A percentile compares a stretch with the other conserved stretches of the same genome.
Conservation (phyloP, 2,329 filamentous ascomycete genomes). For the Davidsoniella australis region DNA sequence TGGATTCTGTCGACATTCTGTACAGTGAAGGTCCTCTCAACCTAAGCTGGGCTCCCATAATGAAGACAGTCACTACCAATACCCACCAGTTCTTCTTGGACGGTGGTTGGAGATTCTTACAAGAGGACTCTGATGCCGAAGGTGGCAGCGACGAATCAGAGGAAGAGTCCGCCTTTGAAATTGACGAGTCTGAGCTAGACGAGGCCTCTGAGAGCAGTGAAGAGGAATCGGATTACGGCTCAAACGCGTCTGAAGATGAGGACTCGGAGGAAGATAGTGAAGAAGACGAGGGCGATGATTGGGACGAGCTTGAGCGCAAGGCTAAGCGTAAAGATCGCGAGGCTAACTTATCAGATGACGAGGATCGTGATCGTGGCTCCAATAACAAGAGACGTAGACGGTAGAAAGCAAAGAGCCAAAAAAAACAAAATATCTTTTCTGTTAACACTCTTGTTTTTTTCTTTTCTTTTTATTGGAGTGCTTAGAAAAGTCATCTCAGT, state of each 20-base stretch:
- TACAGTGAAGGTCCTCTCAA: conserved; percentile 91
- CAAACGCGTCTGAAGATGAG: conserved; percentile 69
- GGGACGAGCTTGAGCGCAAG: conserved; percentile 89
- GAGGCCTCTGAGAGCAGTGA: conserved; percentile 60
- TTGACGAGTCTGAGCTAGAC: conserved; percentile 71
- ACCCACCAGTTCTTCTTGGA: conserved; percentile 91
- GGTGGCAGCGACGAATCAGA: conserved; percentile 53
- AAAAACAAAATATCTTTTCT: neutral
- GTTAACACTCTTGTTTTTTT: neutral
- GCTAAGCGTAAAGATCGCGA: conserved; percentile 69
- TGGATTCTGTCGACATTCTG: conserved; percentile 88
- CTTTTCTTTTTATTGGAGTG: conserved; percentile 7
- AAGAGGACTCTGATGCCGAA: conserved; percentile 74
- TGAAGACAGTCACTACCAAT: conserved; percentile 94
- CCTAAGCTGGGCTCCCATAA: conserved; percentile 96
- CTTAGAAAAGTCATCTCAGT: conserved; percentile 2
- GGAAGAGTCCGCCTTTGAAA: conserved; percentile 84
- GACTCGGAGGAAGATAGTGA: conserved; percentile 49
- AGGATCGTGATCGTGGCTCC: conserved; percentile 52
- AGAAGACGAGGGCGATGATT: conserved; percentile 70
- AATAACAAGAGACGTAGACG: conserved; percentile 33
- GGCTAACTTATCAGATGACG: conserved; percentile 39
- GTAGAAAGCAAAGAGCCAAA: conserved; percentile 20
- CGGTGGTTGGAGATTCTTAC: conserved; percentile 87
- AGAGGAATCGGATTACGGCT: conserved; percentile 85